These are phyloP conservation scores for Theileria equi DNA, from an alignment of 169 alveolate genomes.

Conservation along the genomic window DNA sequence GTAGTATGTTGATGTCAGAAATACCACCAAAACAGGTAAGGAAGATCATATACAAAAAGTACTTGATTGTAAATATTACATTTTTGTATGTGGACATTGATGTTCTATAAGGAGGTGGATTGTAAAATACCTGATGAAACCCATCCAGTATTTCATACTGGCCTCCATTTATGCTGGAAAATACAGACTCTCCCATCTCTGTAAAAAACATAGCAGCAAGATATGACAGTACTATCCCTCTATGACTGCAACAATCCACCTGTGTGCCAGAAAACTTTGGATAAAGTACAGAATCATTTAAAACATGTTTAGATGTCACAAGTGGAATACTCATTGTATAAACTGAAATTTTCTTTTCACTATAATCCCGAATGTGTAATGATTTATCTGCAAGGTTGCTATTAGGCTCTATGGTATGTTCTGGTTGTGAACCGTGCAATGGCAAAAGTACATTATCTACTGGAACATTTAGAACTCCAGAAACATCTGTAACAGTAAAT, in stretches of 20 bases:
- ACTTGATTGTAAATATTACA: conserved; percentile 37
- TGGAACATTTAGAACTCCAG: too few relatives aligned
- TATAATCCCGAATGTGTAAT: too few relatives aligned
- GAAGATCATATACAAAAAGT: conserved; percentile 12
- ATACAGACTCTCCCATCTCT: conserved; percentile 13
- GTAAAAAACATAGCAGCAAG: conserved; percentile 37
- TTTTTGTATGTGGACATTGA: conserved; percentile 40
- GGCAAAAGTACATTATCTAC: too few relatives aligned
- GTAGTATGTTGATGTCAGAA: conserved; percentile 31
- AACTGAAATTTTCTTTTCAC: conserved; percentile 11
- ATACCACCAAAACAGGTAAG: conserved; percentile 58
- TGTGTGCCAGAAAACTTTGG: conserved; percentile 33
- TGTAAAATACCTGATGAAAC: conserved; percentile 37
- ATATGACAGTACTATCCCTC: conserved; percentile 44
- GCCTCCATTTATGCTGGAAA: conserved; percentile 22
- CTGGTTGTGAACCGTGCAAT: too few relatives aligned
- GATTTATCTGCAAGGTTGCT: too few relatives aligned
- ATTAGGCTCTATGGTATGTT: too few relatives aligned
- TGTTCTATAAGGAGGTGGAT: conserved; percentile 55
- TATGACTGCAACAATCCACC: conserved; percentile 43
- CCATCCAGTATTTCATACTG: conserved; percentile 19
- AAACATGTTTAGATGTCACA: conserved; percentile 43
- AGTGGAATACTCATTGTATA: conserved; percentile 25
- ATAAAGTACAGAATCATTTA: conserved; percentile 28
- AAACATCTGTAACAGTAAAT: too few relatives aligned